phyloP scores from a whole-genome alignment of 192 early-diverging fungal genomes.

The Anaeromyces robustus region DNA sequence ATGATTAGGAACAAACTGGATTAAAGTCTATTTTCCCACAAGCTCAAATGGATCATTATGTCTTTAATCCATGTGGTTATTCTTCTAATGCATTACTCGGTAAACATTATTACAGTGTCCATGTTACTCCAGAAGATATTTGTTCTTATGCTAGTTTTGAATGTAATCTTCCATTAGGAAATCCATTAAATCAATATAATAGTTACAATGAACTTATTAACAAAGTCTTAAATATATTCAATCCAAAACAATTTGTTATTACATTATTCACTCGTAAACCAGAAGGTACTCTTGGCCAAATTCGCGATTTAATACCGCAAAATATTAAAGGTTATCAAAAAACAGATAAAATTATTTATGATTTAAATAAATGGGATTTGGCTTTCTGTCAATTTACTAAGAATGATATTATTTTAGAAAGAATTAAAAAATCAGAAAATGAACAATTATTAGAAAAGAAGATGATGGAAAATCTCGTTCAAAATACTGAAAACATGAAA shows the following conservation, averaged over 20 bases:
- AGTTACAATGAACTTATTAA: constrained; percentile 50
- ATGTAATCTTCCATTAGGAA: constrained; percentile 63
- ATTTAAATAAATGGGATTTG: constrained; percentile 66
- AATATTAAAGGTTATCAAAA: constrained; percentile 42
- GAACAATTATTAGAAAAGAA: neutral
- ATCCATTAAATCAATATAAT: constrained; percentile 23
- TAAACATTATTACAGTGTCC: constrained; percentile 84
- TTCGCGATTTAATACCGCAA: constrained; percentile 2
- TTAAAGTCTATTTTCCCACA: constrained; percentile 67
- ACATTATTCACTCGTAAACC: constrained; percentile 46
- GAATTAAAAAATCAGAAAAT: neutral
- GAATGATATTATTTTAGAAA: constrained; percentile 3
- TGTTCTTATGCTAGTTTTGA: constrained; percentile 99
- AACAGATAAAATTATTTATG: constrained; percentile 57
- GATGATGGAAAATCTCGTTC: neutral
- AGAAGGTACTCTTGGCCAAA: neutral
- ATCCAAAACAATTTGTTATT: constrained; percentile 59
- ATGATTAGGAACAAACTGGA: constrained; percentile 63
- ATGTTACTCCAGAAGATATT: constrained; percentile 91
- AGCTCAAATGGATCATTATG: constrained; percentile 67
- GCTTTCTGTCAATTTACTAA: constrained; percentile 57
- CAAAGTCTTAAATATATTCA: constrained; percentile 69
- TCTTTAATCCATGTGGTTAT: constrained; percentile 95
- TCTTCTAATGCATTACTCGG: constrained; percentile 81
- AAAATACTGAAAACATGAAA: neutral